Evolutionary conservation across 805 yeast species (phyloP).

Genomic region (Candida anglica): DNA sequence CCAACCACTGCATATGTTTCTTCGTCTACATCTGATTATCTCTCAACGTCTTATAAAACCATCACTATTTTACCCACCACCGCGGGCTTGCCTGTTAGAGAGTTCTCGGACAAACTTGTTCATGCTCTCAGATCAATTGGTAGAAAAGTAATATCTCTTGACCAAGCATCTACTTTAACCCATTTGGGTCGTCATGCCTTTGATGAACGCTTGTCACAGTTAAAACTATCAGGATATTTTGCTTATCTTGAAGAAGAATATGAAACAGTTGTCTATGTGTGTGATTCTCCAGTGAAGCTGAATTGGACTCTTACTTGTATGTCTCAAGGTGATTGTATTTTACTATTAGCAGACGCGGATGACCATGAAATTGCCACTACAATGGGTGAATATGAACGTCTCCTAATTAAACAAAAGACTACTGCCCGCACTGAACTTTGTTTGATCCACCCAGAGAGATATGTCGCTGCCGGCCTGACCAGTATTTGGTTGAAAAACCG

Average conservation of each 20-base stretch:
- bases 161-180: constrained; percentile 73
- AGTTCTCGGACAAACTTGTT: constrained; percentile 72
- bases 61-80: constrained; percentile 80
- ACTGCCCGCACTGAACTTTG: constrained; percentile 87
- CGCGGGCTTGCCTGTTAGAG: constrained; percentile 78
- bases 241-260: constrained; percentile 87
- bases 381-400: constrained; percentile 81
- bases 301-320: constrained; percentile 92
- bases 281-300: constrained; percentile 79
- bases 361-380: constrained; percentile 53
- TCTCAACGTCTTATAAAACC: constrained; percentile 62
- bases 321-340: constrained; percentile 92
- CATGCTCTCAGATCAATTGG: constrained; percentile 72
- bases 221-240: constrained; percentile 84
- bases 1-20: constrained; percentile 14
- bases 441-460: constrained; percentile 76
- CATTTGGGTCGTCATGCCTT: constrained; percentile 91
- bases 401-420: constrained; percentile 69
- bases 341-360: constrained; percentile 80
- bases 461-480: constrained; percentile 82
- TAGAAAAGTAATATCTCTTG: constrained; percentile 69
- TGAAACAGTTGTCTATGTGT: constrained; percentile 84
- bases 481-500: constrained; percentile 80
- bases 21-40: constrained; percentile 26
- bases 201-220: constrained; percentile 71